phyloP scores from a whole-genome alignment of 192 early-diverging fungal species.

The Umbelopsis isabellina region DNA sequence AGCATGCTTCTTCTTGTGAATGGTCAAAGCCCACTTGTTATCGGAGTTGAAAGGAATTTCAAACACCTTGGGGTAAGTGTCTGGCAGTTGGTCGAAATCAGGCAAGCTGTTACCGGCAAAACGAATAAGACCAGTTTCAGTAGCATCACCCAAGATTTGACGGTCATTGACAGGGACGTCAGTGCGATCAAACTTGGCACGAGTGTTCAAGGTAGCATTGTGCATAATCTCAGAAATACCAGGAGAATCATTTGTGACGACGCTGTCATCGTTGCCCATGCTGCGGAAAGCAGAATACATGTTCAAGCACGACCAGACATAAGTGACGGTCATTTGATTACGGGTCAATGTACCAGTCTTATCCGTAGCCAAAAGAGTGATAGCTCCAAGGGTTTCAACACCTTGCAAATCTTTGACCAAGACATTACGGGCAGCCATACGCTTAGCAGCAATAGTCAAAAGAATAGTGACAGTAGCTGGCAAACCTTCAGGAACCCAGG shows the following conservation, averaged over 20 bases:
- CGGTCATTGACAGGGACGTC: constrained; percentile 86
- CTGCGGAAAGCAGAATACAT: constrained; percentile 62
- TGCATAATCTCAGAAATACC: constrained; percentile 80
- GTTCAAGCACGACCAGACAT: constrained; percentile 81
- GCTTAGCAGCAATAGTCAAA: constrained; percentile 92
- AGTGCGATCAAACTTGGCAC: constrained; percentile 88
- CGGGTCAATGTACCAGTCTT: constrained; percentile 97
- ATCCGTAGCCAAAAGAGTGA: constrained; percentile 95
- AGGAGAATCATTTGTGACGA: constrained; percentile 40
- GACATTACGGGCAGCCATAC: constrained; percentile 88
- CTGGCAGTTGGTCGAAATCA: constrained; percentile 74
- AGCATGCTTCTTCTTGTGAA: constrained; percentile 77
- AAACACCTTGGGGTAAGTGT: constrained; percentile 83
- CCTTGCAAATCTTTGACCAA: constrained; percentile 96
- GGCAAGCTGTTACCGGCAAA: constrained; percentile 73
- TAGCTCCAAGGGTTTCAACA: constrained; percentile 96
- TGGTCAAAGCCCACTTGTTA: constrained; percentile 93
- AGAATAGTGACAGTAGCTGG: constrained; percentile 94
- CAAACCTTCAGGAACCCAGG: constrained; percentile 94
- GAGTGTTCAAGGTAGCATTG: constrained; percentile 82
- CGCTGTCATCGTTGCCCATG: constrained; percentile 33
- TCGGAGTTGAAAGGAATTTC: constrained; percentile 97
- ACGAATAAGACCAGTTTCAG: constrained; percentile 88
- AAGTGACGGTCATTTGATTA: constrained; percentile 96
- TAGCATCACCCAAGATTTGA: constrained; percentile 89